Base-by-base conservation (phyloP, 768 basidiomycete species). In the Collybia sordida region DNA sequence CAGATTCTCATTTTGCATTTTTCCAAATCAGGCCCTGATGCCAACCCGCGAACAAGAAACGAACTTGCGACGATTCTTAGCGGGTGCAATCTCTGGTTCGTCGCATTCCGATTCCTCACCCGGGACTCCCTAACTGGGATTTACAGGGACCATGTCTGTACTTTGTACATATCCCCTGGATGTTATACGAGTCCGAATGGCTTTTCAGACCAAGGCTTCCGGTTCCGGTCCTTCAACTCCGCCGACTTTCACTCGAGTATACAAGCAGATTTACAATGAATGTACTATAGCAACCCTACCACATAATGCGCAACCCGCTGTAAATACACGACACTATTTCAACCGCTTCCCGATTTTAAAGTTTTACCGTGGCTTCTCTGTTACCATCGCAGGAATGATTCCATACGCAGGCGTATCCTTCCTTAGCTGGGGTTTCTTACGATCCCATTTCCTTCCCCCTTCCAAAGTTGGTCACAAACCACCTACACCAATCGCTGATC, bases 341-440 rank as follows among this genome's bases (percentile, higher is more conserved):
- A 70, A 79, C 38, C 79, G 79, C 11, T 82, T 88, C 59, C 88
- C 90, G 14, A 64, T 92, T 45, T 78, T 94, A 48, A 91, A 95
- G 61, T 93, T 98, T 70, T 99, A 98, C 64, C 90, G 97, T 18
- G 96, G 97, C n/a, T 98, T 98, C 70, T 85, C 86, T 6, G 93
- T 97, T 23, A 94, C 94, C 18, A 68, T 98, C 34, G 67, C 82
- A 11, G 96, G 97, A 39, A 98, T 98, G 80, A 75, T 98, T 25
- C 96, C 96, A 4, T 98, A 98, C 59, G 93, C 94, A 3, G 96
- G 96, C 17, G 90, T 93, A 2, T 92, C 91, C 11, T 98, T 98
- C 74, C 79, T 98, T 40, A 85, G 87, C 25, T 98, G 93, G 87
- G 95, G 90, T 36, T 86, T 76, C 64, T 75, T 88, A 37, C 80